Conservation (phyloP, 805 yeast genomes). For the Spathaspora passalidarum region DNA sequence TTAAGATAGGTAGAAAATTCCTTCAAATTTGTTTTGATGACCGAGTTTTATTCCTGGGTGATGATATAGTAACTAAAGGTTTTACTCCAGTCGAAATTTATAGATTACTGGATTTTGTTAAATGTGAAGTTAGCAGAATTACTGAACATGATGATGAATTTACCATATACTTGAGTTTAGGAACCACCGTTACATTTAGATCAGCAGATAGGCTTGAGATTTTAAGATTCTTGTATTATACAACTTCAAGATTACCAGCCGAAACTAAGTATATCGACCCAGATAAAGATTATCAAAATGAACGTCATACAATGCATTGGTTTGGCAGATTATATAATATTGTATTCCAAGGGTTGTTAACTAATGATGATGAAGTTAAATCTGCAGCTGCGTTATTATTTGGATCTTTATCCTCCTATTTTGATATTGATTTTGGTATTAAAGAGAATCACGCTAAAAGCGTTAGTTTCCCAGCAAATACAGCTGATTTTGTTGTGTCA, state of each 20-base stretch:
- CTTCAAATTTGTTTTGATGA: slow-evolving; percentile 49
- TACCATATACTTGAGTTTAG: slow-evolving; percentile 27
- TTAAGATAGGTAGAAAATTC: slow-evolving; percentile 69
- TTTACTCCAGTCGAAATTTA: slow-evolving; percentile 35
- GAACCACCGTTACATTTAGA: slow-evolving; percentile 25
- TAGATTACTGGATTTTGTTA: slow-evolving; percentile 29
- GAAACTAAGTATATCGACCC: slow-evolving; percentile 29
- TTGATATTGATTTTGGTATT: slow-evolving; percentile 58
- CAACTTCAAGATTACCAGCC: slow-evolving; percentile 47
- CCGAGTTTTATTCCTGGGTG: slow-evolving; percentile 15
- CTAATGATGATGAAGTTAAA: slow-evolving; percentile 55
- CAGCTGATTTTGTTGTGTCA: slow-evolving; percentile 55
- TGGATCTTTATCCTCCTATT: slow-evolving; percentile 58
- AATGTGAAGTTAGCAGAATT: slow-evolving; percentile 31
- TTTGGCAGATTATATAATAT: slow-evolving; percentile 64
- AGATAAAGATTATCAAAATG: slow-evolving; percentile 18
- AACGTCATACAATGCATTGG: slow-evolving; percentile 25
- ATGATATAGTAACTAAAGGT: slow-evolving; percentile 21
- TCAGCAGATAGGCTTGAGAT: slow-evolving; percentile 51
- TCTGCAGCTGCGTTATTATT: slow-evolving; percentile 61
- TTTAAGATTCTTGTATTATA: slow-evolving; percentile 65
- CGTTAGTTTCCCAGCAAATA: slow-evolving; percentile 66
- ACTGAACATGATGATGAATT: slow-evolving; percentile 33
- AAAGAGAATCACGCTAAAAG: slow-evolving; percentile 53
- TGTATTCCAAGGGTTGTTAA: slow-evolving; percentile 65